Conservation (phyloP, 805 yeast species). For the Brettanomyces custersianus region DNA sequence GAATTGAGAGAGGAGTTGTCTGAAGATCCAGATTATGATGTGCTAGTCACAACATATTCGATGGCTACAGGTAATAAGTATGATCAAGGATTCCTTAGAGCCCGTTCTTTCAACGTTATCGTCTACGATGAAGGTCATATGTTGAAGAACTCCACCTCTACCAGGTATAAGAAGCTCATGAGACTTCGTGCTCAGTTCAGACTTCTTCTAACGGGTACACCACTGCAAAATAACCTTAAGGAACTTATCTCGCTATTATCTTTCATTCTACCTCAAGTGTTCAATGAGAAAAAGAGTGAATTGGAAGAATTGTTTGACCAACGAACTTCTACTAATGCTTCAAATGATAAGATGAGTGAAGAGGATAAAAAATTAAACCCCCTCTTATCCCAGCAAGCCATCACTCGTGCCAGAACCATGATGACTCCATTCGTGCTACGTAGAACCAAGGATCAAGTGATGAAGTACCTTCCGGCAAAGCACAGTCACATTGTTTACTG, state of each 20-base stretch:
- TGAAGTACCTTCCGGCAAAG: constrained; percentile 81
- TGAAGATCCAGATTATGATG: constrained; percentile 57
- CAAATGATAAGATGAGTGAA: constrained; percentile 22
- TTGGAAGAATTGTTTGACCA: constrained; percentile 79
- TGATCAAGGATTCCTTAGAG: constrained; percentile 71
- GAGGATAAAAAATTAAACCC: constrained; percentile 54
- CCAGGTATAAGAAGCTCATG: constrained; percentile 83
- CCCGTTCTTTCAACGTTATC: constrained; percentile 72
- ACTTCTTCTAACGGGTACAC: constrained; percentile 89
- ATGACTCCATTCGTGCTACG: constrained; percentile 96
- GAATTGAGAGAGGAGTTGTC: constrained; percentile 69
- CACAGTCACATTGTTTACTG: constrained; percentile 56
- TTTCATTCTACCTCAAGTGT: constrained; percentile 79
- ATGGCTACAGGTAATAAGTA: constrained; percentile 80
- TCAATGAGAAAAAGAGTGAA: constrained; percentile 75
- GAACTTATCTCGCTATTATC: constrained; percentile 87
- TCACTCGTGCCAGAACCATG: constrained; percentile 90
- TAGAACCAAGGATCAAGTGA: constrained; percentile 85
- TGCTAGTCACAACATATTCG: constrained; percentile 88
- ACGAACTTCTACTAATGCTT: constrained; percentile 59
- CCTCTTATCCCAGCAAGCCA: constrained; percentile 81
- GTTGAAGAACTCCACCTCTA: constrained; percentile 83
- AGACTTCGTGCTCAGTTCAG: constrained; percentile 76
- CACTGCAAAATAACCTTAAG: constrained; percentile 84
- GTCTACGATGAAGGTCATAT: constrained; percentile 98